Conservation (phyloP, 495 filamentous ascomycete genomes). For the Penicillium psychrofluorescens region DNA sequence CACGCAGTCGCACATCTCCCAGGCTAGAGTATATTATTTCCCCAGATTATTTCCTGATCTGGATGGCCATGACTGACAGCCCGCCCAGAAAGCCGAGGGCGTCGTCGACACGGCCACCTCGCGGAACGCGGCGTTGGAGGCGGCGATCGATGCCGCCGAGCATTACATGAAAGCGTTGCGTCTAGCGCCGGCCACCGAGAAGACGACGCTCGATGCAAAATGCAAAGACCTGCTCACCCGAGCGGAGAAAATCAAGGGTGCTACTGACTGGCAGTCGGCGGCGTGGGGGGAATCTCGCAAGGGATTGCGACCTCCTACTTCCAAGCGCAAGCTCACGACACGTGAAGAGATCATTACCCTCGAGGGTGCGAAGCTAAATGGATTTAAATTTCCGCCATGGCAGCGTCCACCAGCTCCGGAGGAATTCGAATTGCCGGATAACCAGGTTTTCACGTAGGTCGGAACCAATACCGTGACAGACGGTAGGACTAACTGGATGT, state of each 20-base stretch:
- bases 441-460: conserved; percentile 47
- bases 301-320: conserved; percentile 27
- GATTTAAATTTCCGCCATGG: conserved; percentile 80
- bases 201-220: conserved; percentile 57
- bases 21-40: conserved; percentile 15
- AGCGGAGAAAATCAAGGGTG: conserved; percentile 66
- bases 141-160: conserved; percentile 68
- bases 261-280: conserved; percentile 26
- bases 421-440: conserved; percentile 38
- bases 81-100: conserved; percentile 52
- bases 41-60: neutral
- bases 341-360: conserved; percentile 74
- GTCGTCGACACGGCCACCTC: conserved; percentile 46
- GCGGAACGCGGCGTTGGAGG: conserved; percentile 61
- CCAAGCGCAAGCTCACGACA: conserved; percentile 56
- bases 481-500: neutral
- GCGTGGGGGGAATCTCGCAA: conserved; percentile 11
- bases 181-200: conserved; percentile 39
- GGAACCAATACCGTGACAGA: neutral
- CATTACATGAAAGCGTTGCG: conserved; percentile 67
- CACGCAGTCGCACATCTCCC: conserved; percentile 16
- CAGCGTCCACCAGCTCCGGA: conserved; percentile 42
- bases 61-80: conserved; percentile 5
- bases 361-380: conserved; percentile 70
- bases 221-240: conserved; percentile 57